Evolutionary conservation across 768 basidiomycete species (phyloP).

Genomic region (Strobilomyces dryophilus): DNA sequence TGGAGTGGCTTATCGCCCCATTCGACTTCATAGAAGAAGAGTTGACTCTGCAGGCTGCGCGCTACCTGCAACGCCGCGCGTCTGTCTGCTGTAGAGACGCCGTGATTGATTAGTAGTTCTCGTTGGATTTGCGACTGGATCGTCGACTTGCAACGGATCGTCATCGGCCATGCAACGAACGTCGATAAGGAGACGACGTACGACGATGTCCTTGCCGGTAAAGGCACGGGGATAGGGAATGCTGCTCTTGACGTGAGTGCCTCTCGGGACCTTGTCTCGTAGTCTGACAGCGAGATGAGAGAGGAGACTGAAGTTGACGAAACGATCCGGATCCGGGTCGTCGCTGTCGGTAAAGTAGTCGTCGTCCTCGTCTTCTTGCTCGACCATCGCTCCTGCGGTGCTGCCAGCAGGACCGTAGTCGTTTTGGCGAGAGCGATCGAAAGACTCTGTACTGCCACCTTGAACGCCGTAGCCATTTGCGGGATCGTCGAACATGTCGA

Average conservation of each 20-base stretch:
- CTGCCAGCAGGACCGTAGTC: conserved; percentile 18
- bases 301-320: conserved; percentile 84
- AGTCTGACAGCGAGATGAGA: conserved; percentile 87
- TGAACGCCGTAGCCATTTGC: conserved; percentile 16
- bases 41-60: conserved; percentile 83
- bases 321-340: conserved; percentile 69
- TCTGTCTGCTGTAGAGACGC: conserved; percentile 71
- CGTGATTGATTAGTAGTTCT: conserved; percentile 73
- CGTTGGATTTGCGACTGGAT: conserved; percentile 85
- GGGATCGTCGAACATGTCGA: conserved; percentile 15
- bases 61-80: conserved; percentile 85
- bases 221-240: conserved; percentile 89
- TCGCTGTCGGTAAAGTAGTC: conserved; percentile 40
- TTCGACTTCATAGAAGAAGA: conserved; percentile 97
- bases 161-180: neutral
- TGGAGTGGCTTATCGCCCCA: conserved; percentile 82
- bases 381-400: conserved; percentile 16
- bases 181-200: conserved; percentile 38
- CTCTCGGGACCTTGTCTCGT: conserved; percentile 84
- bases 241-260: conserved; percentile 86
- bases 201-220: conserved; percentile 92
- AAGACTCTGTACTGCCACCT: conserved; percentile 24
- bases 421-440: conserved; percentile 19
- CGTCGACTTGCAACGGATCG: conserved; percentile 54
- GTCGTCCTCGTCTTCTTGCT: conserved; percentile 27